Percentiles rank a stretch among this genome's conserved stretches.
Conservation (phyloP, 768 basidiomycete genomes). For the Udeniomyces megalosporus region DNA sequence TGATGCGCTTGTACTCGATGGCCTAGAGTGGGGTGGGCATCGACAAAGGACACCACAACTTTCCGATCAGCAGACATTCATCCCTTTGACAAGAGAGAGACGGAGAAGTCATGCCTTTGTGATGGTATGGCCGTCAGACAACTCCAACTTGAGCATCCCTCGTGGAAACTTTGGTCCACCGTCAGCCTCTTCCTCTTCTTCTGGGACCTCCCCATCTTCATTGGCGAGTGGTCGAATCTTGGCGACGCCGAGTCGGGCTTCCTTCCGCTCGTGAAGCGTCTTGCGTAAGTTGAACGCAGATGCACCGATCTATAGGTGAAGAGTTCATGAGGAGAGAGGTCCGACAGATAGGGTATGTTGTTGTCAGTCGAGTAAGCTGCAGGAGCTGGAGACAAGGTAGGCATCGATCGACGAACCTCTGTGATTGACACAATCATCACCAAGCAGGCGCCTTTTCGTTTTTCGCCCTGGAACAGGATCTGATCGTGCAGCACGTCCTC, state of each 20-base stretch:
- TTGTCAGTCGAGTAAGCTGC: no score
- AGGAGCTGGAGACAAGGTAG: no score
- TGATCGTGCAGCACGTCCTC: background rate
- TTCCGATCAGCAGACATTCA: background rate
- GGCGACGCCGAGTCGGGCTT: conserved; percentile 4
- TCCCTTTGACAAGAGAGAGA: background rate
- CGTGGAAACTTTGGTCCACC: background rate
- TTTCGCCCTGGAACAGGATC: background rate
- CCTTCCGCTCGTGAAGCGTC: conserved; percentile 3
- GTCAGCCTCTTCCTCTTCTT: background rate
- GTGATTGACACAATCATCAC: conserved; percentile 12
- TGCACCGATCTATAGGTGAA: background rate
- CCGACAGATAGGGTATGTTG: no score
- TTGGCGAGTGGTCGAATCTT: background rate
- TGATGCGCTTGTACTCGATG: conserved; percentile 14
- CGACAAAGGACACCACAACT: background rate
- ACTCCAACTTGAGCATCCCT: conserved; percentile 12
- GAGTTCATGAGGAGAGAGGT: no score
- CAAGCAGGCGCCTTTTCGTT: background rate
- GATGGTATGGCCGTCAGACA: conserved; percentile 2
- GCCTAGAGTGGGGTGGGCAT: background rate
- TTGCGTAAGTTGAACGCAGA: conserved; percentile 8
- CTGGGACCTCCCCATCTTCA: conserved; percentile 9
- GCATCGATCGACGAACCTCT: conserved; percentile 7
- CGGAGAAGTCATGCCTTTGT: background rate